Evolutionary conservation across 805 yeast species (phyloP).

Genomic region (Candida tallmaniae): DNA sequence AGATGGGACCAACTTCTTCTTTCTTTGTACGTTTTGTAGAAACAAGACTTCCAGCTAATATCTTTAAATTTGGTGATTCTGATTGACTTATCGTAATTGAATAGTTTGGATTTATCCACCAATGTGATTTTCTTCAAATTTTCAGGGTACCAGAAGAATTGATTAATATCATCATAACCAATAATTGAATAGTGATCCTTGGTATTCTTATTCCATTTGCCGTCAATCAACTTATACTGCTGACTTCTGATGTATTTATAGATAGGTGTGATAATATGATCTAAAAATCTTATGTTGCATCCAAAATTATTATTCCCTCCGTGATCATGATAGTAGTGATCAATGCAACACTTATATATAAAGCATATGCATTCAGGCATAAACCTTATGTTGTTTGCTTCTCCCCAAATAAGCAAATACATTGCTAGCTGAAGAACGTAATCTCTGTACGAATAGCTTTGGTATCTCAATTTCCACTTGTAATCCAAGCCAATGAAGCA

Average conservation of each 20-base stretch:
- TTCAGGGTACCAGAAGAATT: slow-evolving; percentile 44
- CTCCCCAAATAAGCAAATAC: slow-evolving; percentile 80
- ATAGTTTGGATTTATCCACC: slow-evolving; percentile 26
- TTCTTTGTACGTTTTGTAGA: slow-evolving; percentile 45
- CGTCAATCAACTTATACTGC: slow-evolving; percentile 54
- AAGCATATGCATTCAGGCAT: slow-evolving; percentile 80
- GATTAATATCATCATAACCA: slow-evolving; percentile 55
- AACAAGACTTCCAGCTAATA: slow-evolving; percentile 38
- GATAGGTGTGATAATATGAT: slow-evolving; percentile 42
- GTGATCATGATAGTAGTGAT: slow-evolving; percentile 12
- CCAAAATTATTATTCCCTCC: background rate
- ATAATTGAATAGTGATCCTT: slow-evolving; percentile 61
- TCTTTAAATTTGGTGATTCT: slow-evolving; percentile 27
- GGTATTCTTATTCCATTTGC: slow-evolving; percentile 54
- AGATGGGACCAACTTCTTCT: slow-evolving; percentile 48
- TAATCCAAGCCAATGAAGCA: slow-evolving; percentile 17
- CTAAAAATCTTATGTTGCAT: slow-evolving; percentile 27
- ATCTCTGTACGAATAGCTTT: slow-evolving; percentile 46
- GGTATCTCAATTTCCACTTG: slow-evolving; percentile 70
- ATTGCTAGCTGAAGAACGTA: slow-evolving; percentile 63
- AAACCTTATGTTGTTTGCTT: slow-evolving; percentile 78
- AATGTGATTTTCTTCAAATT: slow-evolving; percentile 30
- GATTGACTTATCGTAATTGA: slow-evolving; percentile 21
- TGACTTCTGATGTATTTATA: slow-evolving; percentile 64
- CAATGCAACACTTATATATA: slow-evolving; percentile 25